Conservation (phyloP, 169 alveolate species). For the Eimeria acervulina region DNA sequence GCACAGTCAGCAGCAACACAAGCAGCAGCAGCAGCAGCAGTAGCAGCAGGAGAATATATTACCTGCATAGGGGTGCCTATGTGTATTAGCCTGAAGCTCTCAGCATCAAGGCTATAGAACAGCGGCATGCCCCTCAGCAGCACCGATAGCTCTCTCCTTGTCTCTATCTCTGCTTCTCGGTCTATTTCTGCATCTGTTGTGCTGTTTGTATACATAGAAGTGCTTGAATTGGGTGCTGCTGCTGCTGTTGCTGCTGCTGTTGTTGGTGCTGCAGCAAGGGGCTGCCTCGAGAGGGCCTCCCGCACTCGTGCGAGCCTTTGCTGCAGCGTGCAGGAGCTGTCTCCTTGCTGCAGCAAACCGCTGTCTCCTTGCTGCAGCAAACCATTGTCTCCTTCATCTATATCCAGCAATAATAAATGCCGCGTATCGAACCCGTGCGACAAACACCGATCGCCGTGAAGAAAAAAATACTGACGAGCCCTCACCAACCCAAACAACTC, state of each 20-base stretch:
- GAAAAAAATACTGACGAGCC: conserved; percentile 44
- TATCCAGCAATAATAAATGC: not conserved
- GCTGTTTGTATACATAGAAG: not conserved
- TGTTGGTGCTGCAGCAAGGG: not conserved
- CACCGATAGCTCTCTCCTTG: not conserved
- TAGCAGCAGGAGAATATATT: too few species aligned
- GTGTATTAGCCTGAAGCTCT: conserved; percentile 41
- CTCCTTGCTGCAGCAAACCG: too few species aligned
- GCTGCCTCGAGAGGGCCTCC: not conserved
- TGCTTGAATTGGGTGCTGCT: not conserved
- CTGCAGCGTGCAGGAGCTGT: conserved; percentile 15
- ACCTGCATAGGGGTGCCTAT: conserved; percentile 58
- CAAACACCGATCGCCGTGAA: conserved; percentile 36
- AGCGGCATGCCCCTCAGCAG: conserved; percentile 32
- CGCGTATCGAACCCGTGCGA: conserved; percentile 49
- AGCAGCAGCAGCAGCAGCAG: too few species aligned
- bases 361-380: not conserved
- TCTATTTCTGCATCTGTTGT: not conserved
- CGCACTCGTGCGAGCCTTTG: not conserved
- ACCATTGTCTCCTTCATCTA: not conserved
- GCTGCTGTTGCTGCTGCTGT: not conserved
- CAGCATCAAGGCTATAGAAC: not conserved
- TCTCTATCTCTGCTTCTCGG: too few species aligned
- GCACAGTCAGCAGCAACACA: too few species aligned
- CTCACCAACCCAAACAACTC: not conserved